Percentiles rank a stretch among this genome's conserved stretches.
Evolutionary conservation across 2,329 filamentous ascomycete species (phyloP).

Genomic region (Aspergillus sp.): DNA sequence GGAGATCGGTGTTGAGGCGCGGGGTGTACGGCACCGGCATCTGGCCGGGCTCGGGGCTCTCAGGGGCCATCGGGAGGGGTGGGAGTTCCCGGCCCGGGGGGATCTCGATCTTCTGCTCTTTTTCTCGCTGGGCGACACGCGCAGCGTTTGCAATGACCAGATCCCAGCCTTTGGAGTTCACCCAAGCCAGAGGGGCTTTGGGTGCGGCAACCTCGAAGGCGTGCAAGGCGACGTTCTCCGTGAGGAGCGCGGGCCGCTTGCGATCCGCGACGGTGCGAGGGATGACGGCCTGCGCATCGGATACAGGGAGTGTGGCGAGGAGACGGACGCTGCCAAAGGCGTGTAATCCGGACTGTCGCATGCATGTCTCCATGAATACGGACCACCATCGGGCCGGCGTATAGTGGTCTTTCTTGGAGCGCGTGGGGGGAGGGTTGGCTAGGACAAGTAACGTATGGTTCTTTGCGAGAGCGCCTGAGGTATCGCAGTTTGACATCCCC

Average conservation of each 20-base stretch:
- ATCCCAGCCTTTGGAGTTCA: constrained; percentile 25
- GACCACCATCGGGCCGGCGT: constrained; percentile 56
- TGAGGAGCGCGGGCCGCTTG: constrained; percentile 57
- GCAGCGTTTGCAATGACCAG: constrained; percentile 22
- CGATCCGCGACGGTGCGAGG: constrained; percentile 59
- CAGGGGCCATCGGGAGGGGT: constrained; percentile 24
- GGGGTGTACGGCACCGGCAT: constrained; percentile 26
- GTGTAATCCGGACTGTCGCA: constrained; percentile 63
- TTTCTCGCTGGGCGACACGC: constrained; percentile 29
- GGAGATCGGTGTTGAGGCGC: constrained; percentile 38
- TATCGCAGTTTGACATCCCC: constrained; percentile 36
- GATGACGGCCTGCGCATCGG: constrained; percentile 59
- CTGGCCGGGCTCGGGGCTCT: constrained; percentile 14
- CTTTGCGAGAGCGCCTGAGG: constrained; percentile 45
- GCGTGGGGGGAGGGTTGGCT: constrained; percentile 62
- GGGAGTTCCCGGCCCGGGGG: constrained; percentile 29
- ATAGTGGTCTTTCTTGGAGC: constrained; percentile 50
- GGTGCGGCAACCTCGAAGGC: constrained; percentile 55
- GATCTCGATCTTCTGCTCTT: constrained; percentile 26
- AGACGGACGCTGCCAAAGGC: constrained; percentile 76
- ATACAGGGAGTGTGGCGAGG: constrained; percentile 68
- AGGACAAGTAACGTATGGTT: constrained; percentile 75
- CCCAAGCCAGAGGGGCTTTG: constrained; percentile 28
- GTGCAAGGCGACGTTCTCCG: constrained; percentile 50
- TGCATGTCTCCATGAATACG: constrained; percentile 56